Evolutionary conservation across 2,329 filamentous ascomycete genomes (phyloP), one percentile per base, ranked within the genome.

Genomic region (Fusarium denticulatum): DNA sequence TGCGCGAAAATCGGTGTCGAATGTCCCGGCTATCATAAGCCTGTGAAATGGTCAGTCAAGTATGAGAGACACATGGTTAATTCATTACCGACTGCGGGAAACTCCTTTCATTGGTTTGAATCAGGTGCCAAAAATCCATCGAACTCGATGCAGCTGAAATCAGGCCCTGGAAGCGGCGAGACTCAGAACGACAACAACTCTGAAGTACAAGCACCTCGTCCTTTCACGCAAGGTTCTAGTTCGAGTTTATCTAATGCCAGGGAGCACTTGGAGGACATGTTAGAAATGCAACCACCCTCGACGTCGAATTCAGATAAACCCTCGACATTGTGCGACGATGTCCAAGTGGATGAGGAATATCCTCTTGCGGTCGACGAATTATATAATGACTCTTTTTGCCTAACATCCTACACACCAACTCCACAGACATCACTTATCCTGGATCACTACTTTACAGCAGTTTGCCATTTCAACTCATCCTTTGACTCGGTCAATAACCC

Each of bases 31-130:
- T 74, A 75, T 24, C 22, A 60, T 26, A 64, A 64, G 15, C 69
- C 62, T 9, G 50, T 73, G n/a, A 73, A 64, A 28, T 73, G 66
- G 69, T 73, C 69, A 2, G 59, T 60, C 2, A 73, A 73, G 13
- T 73, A 73, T 12, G 69, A 73, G 30, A 67, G 55, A 28, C 22
- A 49, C 9, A 15, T 18, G 6, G n/a, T 24, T 0, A 16, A 24
- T 12, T n/a, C 47, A 4, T 26, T 20, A 7, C 16, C 16, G 6
- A 22, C 32, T 36, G 6, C 20, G 1, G 18, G n/a, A 0, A 20
- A 34, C 12, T 7, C 34, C 5, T 59, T 60, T 15, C 6, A 34
- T 2, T 63, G 60, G 40, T 50, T 72, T 16, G 49, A 60, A 7
- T 18, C 43, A 1, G 26, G 62, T 7, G 37, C 55, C 4, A 47